These are phyloP conservation scores for Zasmidium cellare DNA, from an alignment of 2,329 filamentous ascomycete species.

Conservation along the genomic window DNA sequence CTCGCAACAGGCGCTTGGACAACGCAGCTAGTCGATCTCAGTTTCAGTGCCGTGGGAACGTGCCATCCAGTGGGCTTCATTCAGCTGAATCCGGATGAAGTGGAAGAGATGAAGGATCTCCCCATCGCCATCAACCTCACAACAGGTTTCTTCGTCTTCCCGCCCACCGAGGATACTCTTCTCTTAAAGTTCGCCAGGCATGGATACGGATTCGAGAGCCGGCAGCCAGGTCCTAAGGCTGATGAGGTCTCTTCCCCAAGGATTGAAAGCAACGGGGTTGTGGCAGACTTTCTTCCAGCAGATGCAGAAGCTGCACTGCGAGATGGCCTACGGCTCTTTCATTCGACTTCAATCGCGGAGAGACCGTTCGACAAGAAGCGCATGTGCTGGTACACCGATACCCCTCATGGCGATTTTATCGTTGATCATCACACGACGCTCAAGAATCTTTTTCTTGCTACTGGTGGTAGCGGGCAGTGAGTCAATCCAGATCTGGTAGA, in stretches of 20 bases:
- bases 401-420: background rate
- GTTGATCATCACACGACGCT: background rate
- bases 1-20: background rate
- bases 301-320: background rate
- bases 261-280: background rate
- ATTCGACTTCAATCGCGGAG: background rate
- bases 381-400: background rate
- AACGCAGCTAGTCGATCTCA: background rate
- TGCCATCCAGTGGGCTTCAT: background rate
- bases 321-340: background rate
- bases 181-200: background rate
- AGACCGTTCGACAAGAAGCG: background rate
- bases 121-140: background rate
- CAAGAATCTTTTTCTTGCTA: background rate
- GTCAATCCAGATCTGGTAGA: background rate
- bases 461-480: background rate
- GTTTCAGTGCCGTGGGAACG: background rate
- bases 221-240: background rate
- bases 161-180: background rate
- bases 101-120: background rate
- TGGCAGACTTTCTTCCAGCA: background rate
- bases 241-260: background rate
- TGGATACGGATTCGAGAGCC: background rate
- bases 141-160: background rate
- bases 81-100: background rate